A percentile compares a stretch with the other conserved stretches of the same genome.
phyloP scores from a whole-genome alignment of 2,329 filamentous ascomycete genomes.

The Hymenoscyphus albidus region DNA sequence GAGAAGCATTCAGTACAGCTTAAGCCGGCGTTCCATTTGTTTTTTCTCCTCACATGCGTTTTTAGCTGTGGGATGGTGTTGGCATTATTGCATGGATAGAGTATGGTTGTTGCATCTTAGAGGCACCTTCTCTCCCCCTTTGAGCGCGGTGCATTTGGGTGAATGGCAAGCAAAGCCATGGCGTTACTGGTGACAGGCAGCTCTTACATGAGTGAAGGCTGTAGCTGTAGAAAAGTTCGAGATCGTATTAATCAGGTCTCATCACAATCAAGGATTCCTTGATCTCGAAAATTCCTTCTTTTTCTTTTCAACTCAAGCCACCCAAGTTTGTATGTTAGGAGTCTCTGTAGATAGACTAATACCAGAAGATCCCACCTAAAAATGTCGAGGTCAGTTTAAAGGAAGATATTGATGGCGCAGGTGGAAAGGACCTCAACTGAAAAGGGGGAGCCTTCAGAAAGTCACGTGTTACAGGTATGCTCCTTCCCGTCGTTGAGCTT shows the following conservation, averaged over 20 bases:
- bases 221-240: slow-evolving; percentile 6
- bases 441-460: neutral
- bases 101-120: neutral
- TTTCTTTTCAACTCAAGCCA: neutral
- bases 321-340: neutral
- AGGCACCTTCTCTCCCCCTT: neutral
- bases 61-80: neutral
- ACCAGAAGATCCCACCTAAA: neutral
- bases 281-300: neutral
- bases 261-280: neutral
- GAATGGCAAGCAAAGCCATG: neutral
- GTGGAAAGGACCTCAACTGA: no score
- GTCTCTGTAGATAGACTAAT: neutral
- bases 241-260: neutral
- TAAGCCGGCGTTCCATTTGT: slow-evolving; percentile 4
- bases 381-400: neutral
- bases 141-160: neutral
- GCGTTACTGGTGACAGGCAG: slow-evolving; percentile 1
- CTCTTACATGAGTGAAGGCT: neutral
- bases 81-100: slow-evolving; percentile 1
- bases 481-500: neutral
- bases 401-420: neutral
- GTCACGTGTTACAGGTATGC: neutral
- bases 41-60: neutral
- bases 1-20: neutral